Evolutionary conservation across 2,329 filamentous ascomycete genomes (phyloP).

Genomic region (Arthrinium phaeospermum): DNA sequence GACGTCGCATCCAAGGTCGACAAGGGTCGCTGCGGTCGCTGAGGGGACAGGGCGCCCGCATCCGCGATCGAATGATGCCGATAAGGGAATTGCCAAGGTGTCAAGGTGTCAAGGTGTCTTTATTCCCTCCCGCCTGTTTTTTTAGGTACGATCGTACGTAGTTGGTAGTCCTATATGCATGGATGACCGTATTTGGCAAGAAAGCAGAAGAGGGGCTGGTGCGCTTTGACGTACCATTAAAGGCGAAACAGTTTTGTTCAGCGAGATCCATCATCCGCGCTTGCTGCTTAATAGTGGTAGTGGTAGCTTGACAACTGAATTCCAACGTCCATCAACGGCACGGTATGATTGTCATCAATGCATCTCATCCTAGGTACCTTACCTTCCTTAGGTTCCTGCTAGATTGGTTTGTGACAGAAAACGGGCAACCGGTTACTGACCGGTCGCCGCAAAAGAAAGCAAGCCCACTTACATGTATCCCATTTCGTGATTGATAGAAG

Average conservation of each 20-base stretch:
- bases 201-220: neutral
- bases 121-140: too few species aligned
- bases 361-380: neutral
- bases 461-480: too few species aligned
- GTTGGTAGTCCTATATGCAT: too few species aligned
- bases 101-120: too few species aligned
- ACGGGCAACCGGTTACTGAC: neutral
- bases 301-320: neutral
- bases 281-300: neutral
- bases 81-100: too few species aligned
- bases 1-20: too few species aligned
- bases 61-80: too few species aligned
- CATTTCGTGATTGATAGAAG: too few species aligned
- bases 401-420: neutral
- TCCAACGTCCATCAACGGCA: neutral
- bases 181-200: neutral
- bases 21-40: too few species aligned
- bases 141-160: too few species aligned
- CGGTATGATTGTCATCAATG: neutral
- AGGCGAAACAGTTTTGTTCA: neutral
- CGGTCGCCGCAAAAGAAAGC: neutral
- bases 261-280: neutral
- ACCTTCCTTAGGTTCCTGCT: too few species aligned
- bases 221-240: neutral
- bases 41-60: too few species aligned